Evolutionary conservation across 1,284 basidiomycete genomes (phyloP).

Genomic region (Sphaerobolus stellatus): DNA sequence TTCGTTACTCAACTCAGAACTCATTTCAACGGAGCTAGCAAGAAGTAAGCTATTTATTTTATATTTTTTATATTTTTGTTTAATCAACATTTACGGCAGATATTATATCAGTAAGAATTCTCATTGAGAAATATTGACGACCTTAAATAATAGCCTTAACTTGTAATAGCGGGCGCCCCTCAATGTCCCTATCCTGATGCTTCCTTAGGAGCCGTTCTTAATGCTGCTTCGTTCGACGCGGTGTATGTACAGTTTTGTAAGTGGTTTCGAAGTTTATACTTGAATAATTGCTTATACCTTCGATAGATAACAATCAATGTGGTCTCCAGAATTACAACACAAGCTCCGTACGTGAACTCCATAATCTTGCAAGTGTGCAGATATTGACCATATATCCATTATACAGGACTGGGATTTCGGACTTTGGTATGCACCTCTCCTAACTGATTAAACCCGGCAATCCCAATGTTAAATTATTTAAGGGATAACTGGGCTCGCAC

Average conservation of each 20-base stretch:
- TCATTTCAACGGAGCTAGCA: constrained; percentile 47
- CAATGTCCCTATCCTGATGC: constrained; percentile 64
- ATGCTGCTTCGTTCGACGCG: constrained; percentile 54
- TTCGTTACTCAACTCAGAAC: constrained; percentile 61
- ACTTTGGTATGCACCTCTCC: constrained; percentile 9
- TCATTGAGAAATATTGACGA: too few relatives aligned
- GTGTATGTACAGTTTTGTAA: constrained; percentile 57
- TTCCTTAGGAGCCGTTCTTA: constrained; percentile 50
- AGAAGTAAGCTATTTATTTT: constrained; percentile 42
- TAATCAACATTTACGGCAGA: constrained; percentile 29
- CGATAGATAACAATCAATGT: constrained; percentile 56
- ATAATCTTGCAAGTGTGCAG: background rate
- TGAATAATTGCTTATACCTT: background rate
- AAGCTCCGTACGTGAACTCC: constrained; percentile 36
- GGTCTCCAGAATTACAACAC: constrained; percentile 38
- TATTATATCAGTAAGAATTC: constrained; percentile 65
- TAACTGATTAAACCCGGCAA: background rate
- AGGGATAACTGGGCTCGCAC: constrained; percentile 63
- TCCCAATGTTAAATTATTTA: constrained; percentile 11
- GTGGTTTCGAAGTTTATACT: constrained; percentile 8
- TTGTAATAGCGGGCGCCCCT: constrained; percentile 63
- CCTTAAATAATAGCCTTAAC: too few relatives aligned
- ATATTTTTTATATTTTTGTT: constrained; percentile 1
- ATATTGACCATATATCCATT: background rate
- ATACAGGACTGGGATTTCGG: constrained; percentile 13